Evolutionary conservation across 176 grass and related monocot species (phyloP), one percentile per base, ranked within the genome.

Genomic region (Stipa capillata): DNA sequence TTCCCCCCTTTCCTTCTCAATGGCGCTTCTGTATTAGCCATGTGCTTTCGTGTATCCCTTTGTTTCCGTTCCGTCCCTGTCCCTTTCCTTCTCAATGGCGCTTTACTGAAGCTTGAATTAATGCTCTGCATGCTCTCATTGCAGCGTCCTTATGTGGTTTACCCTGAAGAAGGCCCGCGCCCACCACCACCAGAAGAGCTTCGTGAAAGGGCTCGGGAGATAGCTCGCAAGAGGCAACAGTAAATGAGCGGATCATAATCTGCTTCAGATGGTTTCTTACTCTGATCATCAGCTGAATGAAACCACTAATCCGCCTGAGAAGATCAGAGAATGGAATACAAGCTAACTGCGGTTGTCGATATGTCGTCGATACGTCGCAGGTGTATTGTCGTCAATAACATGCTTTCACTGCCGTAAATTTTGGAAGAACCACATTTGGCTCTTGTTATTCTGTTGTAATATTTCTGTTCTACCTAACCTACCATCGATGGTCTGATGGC

Each of bases 101-200:
- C 13, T 31, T 6, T 57, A 81, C 17, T 76, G 35, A 37, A 70
- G 43, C 45, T 61, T 48, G 4, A 68, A 33, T 34, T 80, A 1
- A n/a, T 66, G 72, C 14, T 64, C 0, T 54, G 23, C 43, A 0
- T 81, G n/a, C 7, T 53, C 20, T 16, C n/a, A 49, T 66, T 75
- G 83, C 90, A 99, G 96, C 90, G 89, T 51, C 83, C 86, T 15
- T 99, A 95, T 37, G 96, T 99, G 53, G 92, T 95, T 56, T 95
- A 95, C 53, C 96, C 96, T 44, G 84, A 90, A 2, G 92, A 99
- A 70, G 92, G 88, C 41, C 96, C 90, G 24, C 86, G 81, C 34
- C 86, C 96, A 52, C 96, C 92, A 34, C 91, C 86, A 3, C 92
- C 90, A 0, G 92, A 99, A 83, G 96, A 95, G 91, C 79, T 99